Conservation (phyloP, 2,329 filamentous ascomycete species). For the Didymella pinodella region DNA sequence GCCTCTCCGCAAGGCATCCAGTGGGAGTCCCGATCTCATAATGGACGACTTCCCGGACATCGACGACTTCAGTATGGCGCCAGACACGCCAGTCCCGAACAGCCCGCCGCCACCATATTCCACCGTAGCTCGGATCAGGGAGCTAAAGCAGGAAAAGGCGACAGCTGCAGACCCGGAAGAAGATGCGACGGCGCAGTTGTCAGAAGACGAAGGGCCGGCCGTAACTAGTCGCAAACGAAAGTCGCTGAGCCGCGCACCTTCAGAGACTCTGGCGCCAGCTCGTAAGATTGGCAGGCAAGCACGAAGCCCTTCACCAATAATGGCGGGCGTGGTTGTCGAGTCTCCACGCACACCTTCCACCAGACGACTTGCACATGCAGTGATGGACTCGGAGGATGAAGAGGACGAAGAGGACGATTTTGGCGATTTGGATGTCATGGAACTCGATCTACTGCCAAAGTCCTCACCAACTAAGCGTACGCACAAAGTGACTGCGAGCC, state of each 20-base stretch:
- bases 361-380: constrained; percentile 30
- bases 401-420: constrained; percentile 40
- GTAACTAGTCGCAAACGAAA: constrained; percentile 41
- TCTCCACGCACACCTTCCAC: constrained; percentile 22
- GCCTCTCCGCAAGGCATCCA: constrained; percentile 22
- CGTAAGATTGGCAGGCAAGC: constrained; percentile 42
- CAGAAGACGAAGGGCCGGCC: constrained; percentile 27
- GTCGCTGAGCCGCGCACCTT: constrained; percentile 39
- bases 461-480: constrained; percentile 21
- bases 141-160: constrained; percentile 1
- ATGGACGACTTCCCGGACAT: constrained; percentile 50
- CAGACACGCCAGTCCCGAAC: constrained; percentile 29
- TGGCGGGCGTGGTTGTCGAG: constrained; percentile 10
- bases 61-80: constrained; percentile 43
- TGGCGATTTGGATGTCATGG: constrained; percentile 39
- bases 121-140: constrained; percentile 42
- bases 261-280: constrained; percentile 35
- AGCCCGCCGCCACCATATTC: constrained; percentile 56
- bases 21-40: constrained; percentile 27
- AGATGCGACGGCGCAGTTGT: constrained; percentile 18
- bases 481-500: constrained; percentile 26
- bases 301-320: constrained; percentile 32
- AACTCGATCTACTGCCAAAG: constrained; percentile 28
- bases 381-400: constrained; percentile 47
- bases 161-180: constrained; percentile 22